phyloP scores from a whole-genome alignment of 371 early-diverging fungal species.

The Mucor circinelloides region DNA sequence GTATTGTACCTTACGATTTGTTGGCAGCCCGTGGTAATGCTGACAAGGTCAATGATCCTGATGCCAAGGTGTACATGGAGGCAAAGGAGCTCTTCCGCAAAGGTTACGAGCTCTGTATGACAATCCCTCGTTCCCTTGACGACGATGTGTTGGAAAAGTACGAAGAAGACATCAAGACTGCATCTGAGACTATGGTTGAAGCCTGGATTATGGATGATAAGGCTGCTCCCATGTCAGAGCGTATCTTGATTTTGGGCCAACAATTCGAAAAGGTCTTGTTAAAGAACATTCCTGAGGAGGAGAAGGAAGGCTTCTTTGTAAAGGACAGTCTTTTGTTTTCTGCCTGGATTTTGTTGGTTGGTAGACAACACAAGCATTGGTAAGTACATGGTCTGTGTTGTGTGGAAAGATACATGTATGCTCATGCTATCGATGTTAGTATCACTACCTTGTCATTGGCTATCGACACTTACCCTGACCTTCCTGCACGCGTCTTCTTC shows the following conservation, averaged over 20 bases:
- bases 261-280: slow-evolving; percentile 34
- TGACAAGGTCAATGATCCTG: slow-evolving; percentile 62
- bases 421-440: slow-evolving; percentile 17
- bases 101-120: slow-evolving; percentile 61
- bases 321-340: slow-evolving; percentile 52
- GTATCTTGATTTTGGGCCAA: slow-evolving; percentile 23
- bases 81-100: slow-evolving; percentile 63
- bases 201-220: slow-evolving; percentile 73
- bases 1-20: slow-evolving; percentile 64
- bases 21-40: slow-evolving; percentile 59
- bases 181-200: slow-evolving; percentile 63
- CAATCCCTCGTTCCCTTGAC: slow-evolving; percentile 61
- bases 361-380: slow-evolving; percentile 68
- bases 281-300: slow-evolving; percentile 50
- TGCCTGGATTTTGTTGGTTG: slow-evolving; percentile 67
- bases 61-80: slow-evolving; percentile 58
- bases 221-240: slow-evolving; percentile 67
- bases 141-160: slow-evolving; percentile 56
- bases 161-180: slow-evolving; percentile 61
- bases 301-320: slow-evolving; percentile 55
- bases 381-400: slow-evolving; percentile 23
- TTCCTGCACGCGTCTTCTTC: slow-evolving; percentile 63
- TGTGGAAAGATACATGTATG: not conserved
- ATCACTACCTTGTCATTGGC: slow-evolving; percentile 64
- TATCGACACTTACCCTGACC: slow-evolving; percentile 58